Percentiles rank a stretch among this genome's conserved stretches.
These are phyloP conservation scores for Schizophyllum commune DNA, from an alignment of 1,284 basidiomycete genomes.

Conservation along the genomic window DNA sequence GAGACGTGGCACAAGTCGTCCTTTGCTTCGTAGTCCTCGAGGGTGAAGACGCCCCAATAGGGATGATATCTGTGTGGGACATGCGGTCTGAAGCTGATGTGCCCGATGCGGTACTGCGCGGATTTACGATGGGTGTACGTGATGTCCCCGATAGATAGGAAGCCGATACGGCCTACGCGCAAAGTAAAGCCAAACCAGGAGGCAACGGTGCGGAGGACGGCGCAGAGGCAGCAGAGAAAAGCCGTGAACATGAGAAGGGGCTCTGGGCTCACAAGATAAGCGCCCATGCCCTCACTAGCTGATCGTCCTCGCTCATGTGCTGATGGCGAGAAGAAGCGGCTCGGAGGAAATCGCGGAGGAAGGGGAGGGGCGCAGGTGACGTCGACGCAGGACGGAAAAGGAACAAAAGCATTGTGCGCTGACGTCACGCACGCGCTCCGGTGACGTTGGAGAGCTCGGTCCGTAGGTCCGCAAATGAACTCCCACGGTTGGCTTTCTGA, in stretches of 20 bases:
- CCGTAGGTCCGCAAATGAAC: neutral
- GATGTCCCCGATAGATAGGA: neutral
- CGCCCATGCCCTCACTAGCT: neutral
- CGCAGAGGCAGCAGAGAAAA: neutral
- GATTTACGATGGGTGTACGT: neutral
- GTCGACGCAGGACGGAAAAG: neutral
- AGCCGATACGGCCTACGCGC: neutral
- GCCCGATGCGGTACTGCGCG: neutral
- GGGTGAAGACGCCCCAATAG: neutral
- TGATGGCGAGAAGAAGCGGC: neutral
- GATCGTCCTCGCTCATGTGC: neutral
- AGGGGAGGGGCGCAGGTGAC: neutral
- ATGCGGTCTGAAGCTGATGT: neutral
- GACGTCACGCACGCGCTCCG: neutral
- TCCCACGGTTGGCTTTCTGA: neutral
- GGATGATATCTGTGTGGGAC: neutral
- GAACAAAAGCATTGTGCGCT: neutral
- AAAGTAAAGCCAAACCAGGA: neutral
- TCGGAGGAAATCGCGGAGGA: neutral
- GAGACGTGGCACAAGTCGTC: neutral
- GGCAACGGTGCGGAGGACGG: neutral
- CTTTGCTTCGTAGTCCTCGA: neutral
- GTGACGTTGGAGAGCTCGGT: no score
- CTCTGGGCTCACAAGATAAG: neutral
- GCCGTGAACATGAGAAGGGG: neutral